Evolutionary conservation across 306 rosid species (phyloP), one percentile per base, ranked within the genome.

Genomic region (Rubus parviflorus): DNA sequence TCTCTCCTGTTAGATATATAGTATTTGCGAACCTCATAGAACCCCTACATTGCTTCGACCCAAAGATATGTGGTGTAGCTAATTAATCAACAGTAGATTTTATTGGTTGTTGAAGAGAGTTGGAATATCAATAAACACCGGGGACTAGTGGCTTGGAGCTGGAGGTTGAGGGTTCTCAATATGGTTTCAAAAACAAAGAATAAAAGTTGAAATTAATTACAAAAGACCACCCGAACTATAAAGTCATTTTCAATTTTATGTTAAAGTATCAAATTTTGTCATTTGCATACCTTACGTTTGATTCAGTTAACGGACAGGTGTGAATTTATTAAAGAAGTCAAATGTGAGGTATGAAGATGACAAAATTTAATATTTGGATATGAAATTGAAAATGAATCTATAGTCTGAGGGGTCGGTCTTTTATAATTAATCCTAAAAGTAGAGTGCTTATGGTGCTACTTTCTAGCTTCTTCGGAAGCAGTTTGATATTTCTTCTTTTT

Each of bases 361-460:
- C 30, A 25, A 25, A 25, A 25, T 25, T 25, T 25, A 25, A 25
- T 25, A 25, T 1, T 25, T 25, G 30, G 30, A 1, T 25, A 25
- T 25, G 30, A 25, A 25, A 1, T 25, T 25, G 30, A 25, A 25
- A 25, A 25, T 25, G 30, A 25, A 25, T n/a, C n/a, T n/a, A n/a
- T n/a, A n/a, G n/a, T n/a, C n/a, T n/a, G n/a, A n/a, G n/a, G 0
- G 0, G 0, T 25, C 1, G 0, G 1, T 25, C 1, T 25, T 25
- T 25, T 25, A 25, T 25, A 25, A 25, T 25, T 25, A 25, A 25
- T 25, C 30, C 30, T 25, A 25, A 25, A 25, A 19, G 58, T 22
- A 53, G 58, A 53, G 58, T 19, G 19, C 23, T 3, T 19, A 19
- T 53, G 23, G 10, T 53, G 25, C 6, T 19, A 19, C 23, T 53